Evolutionary conservation across 257 asterid genomes (phyloP), one percentile per base, ranked within the genome.

Genomic region (Osmanthus fragrans): DNA sequence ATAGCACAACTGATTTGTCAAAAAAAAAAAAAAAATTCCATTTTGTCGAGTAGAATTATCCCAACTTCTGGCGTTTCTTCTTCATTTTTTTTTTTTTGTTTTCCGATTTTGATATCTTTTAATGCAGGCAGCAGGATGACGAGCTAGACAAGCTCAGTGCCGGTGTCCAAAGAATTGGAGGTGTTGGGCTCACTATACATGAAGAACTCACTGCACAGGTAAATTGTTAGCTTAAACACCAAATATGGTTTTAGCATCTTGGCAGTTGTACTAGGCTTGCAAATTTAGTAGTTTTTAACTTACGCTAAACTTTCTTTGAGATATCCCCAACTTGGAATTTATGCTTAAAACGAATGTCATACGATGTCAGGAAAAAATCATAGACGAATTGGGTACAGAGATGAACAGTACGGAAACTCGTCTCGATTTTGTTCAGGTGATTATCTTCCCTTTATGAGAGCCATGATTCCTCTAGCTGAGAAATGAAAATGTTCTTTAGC

Each of bases 381-480:
- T 95, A 2, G 94, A 82, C 76, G 98, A 93, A 2, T 76, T 95
- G 83, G 98, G 92, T 77, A 82, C 74, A 19, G 99, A 93, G 86
- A 93, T 95, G 97, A 98, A 92, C 74, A 89, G 92, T 84, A 92
- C 98, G 32, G 87, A 98, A 70, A 91, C 88, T 70, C 98, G 99
- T 77, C 99, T 95, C 27, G 99, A 95, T 71, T 95, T 95, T 81
- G 98, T 95, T 86, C 98, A 95, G 99, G 99, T 93, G 66, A 80
- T 51, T 34, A 51, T 13, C 39, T 18, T 30, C 49, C 66, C 65
- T 74, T 39, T 10, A 1, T 13, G 71, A n/a, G 72, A 51, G 86
- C 33, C 33, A 25, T 0, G 7, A 16, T 16, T 56, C 21, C 25
- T 49, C 58, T 49, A 27, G 54, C 54, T 72, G 12, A 73, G 32